Base-by-base conservation (phyloP, 768 basidiomycete genomes). In the Suillus alpinus region DNA sequence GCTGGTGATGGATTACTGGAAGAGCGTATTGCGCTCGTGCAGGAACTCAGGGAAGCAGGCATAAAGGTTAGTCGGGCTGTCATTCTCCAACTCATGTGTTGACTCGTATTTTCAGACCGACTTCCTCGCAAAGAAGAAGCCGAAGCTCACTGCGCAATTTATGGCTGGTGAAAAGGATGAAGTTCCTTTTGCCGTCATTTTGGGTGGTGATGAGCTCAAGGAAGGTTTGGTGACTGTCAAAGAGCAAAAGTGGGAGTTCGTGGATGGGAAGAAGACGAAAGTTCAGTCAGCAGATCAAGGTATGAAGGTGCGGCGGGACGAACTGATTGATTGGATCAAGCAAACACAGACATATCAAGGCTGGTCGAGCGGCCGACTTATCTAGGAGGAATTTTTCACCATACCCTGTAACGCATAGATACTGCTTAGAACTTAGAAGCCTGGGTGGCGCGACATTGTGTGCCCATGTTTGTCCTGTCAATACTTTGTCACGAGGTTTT, bases 71-170 rank as follows among this genome's bases (percentile, higher is more conserved):
- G 83, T 75, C 56, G 29, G 29, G 10, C 5, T 20, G 9, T 31
- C 26, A 50, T 47, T 47, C 3, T 39, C 23, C 1, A 32, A n/a
- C 37, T 56, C 31, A 61, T 23, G 7, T 18, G 44, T 57, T 67
- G 49, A 65, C 51, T 4, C 41, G 12, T 39, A 5, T 47, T 46
- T 46, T 6, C 66, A 95, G 94, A 83, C 91, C 59, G 97, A 98
- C 73, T 98, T 94, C 78, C 77, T 94, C 67, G 91, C 92, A 62
- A 98, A 97, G 74, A 85, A 79, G 58, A 98, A 97, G 72, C 95
- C 97, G 0, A 98, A 98, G 72, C 74, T 94, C 37, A 81, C 82
- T 0, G 80, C 86, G 3, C 96, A 99, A 69, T 98, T 96, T 70
- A 91, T 91, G 23, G 88, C 89, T 1, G 92, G 91, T 31, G 97